These are phyloP conservation scores for Leccinellum albellum DNA, from an alignment of 768 basidiomycete genomes.

Conservation along the genomic window DNA sequence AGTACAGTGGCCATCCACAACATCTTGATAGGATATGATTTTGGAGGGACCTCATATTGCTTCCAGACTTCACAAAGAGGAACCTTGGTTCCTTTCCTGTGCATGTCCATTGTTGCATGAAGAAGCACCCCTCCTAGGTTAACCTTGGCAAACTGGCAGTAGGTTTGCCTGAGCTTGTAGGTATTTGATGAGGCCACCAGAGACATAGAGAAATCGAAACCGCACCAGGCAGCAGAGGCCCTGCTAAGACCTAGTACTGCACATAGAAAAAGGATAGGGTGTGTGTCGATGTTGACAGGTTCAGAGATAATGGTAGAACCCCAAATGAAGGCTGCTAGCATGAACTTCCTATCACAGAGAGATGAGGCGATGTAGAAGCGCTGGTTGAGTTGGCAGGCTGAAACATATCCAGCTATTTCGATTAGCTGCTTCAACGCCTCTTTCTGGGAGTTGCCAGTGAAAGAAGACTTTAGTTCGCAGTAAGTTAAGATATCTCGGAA, in stretches of 20 bases:
- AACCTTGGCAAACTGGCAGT: no score
- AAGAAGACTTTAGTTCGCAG: not conserved
- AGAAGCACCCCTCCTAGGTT: no score
- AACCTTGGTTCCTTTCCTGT: not conserved
- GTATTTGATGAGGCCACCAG: not conserved
- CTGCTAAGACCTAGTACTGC: not conserved
- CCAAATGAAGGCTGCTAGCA: not conserved
- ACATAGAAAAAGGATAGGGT: not conserved
- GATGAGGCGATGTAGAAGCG: not conserved
- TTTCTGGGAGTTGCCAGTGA: not conserved
- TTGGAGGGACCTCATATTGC: no score
- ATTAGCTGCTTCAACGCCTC: not conserved
- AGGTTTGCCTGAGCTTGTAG: not conserved
- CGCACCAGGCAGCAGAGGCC: not conserved
- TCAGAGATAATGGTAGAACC: not conserved
- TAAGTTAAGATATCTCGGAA: not conserved
- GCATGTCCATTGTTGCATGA: not conserved
- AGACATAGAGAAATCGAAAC: not conserved
- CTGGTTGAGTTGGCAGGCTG: not conserved
- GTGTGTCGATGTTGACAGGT: not conserved
- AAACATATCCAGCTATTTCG: not conserved
- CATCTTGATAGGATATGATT: no score
- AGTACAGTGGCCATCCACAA: not conserved
- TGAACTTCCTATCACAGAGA: not conserved
- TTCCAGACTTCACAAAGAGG: not conserved